These are phyloP conservation scores for Neurospora pannonica DNA, from an alignment of 495 filamentous ascomycete species.

Conservation along the genomic window DNA sequence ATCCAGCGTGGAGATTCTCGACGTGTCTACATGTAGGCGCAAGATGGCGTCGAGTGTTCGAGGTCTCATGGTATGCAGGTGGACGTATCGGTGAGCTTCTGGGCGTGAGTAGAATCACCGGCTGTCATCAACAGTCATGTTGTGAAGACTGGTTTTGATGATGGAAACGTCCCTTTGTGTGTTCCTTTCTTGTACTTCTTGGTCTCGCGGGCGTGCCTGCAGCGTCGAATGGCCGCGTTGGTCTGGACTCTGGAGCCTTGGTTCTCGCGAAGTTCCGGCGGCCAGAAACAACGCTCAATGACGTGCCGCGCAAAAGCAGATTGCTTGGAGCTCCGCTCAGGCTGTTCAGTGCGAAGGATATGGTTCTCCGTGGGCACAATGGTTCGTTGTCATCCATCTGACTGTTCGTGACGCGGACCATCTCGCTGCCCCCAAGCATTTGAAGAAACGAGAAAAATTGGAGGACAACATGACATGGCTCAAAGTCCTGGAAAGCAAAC, in stretches of 20 bases:
- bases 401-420: background rate
- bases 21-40: accelerated
- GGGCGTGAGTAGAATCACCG: background rate
- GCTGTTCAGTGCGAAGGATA: accelerated
- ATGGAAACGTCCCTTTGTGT: background rate
- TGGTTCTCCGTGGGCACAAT: background rate
- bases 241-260: background rate
- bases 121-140: background rate
- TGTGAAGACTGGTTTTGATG: background rate
- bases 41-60: background rate
- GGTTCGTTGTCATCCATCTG: background rate
- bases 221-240: background rate
- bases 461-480: background rate
- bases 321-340: accelerated
- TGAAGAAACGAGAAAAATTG: background rate
- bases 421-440: background rate
- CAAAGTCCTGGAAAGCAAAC: no score
- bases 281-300: background rate
- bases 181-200: background rate
- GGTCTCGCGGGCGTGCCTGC: background rate
- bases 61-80: background rate
- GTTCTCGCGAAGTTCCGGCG: background rate
- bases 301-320: background rate
- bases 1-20: accelerated
- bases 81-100: background rate